Conservation (phyloP, 2,329 filamentous ascomycete genomes). For the Monilinia fructicola region DNA sequence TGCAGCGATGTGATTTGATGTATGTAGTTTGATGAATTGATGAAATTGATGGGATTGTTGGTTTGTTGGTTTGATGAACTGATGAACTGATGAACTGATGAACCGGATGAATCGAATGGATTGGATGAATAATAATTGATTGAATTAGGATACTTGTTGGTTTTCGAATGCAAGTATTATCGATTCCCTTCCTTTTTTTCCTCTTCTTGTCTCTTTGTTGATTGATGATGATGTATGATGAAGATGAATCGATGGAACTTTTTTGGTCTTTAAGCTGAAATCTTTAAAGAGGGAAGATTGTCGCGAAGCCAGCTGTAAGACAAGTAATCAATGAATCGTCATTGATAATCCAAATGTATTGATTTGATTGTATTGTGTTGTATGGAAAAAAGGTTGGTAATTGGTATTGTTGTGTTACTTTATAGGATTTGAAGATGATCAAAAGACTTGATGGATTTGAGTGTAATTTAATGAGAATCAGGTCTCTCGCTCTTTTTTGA, state of each 20-base stretch:
- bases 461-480: neutral
- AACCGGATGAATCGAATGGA: neutral
- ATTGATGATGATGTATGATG: neutral
- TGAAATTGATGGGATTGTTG: too few relatives aligned
- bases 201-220: neutral
- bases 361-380: neutral
- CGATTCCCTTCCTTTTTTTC: too few relatives aligned
- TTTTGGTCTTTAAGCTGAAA: slow-evolving; percentile 10
- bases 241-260: neutral
- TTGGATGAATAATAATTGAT: neutral
- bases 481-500: neutral
- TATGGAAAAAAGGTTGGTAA: neutral
- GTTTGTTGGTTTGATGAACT: slow-evolving; percentile 29
- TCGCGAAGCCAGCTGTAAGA: slow-evolving; percentile 17
- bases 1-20: too few relatives aligned
- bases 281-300: slow-evolving; percentile 6
- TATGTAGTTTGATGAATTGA: too few relatives aligned
- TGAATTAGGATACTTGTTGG: neutral
- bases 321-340: slow-evolving; percentile 15
- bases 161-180: slow-evolving; percentile 7
- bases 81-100: slow-evolving; percentile 17
- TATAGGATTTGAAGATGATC: slow-evolving; percentile 4
- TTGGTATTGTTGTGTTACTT: neutral
- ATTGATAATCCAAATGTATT: slow-evolving; percentile 11
- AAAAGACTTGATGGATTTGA: slow-evolving; percentile 1